Conservation (phyloP, 2,329 filamentous ascomycete genomes). For the Aspergillus sp. region DNA sequence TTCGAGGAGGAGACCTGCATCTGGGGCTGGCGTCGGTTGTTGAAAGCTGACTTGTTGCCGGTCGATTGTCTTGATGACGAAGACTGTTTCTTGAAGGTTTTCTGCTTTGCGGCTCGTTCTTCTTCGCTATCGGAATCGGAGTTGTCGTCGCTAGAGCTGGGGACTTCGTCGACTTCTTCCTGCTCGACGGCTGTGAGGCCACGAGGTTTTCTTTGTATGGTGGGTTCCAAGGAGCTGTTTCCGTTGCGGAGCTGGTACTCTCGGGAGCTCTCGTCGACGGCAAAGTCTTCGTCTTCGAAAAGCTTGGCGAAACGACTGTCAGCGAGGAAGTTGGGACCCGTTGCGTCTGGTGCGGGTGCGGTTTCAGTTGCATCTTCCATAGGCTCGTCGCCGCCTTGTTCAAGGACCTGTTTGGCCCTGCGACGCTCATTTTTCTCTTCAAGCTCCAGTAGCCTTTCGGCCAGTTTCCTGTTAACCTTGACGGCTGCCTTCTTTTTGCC, state of each 20-base stretch:
- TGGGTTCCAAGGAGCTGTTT: slow-evolving; percentile 63
- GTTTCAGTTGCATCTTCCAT: slow-evolving; percentile 33
- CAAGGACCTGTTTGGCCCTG: slow-evolving; percentile 52
- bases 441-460: slow-evolving; percentile 64
- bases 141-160: slow-evolving; percentile 46
- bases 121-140: slow-evolving; percentile 40
- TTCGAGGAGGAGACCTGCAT: slow-evolving; percentile 63
- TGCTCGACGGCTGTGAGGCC: slow-evolving; percentile 67
- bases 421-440: slow-evolving; percentile 61
- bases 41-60: slow-evolving; percentile 54
- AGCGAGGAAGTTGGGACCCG: slow-evolving; percentile 69
- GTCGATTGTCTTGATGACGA: slow-evolving; percentile 43
- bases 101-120: slow-evolving; percentile 31
- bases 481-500: slow-evolving; percentile 86
- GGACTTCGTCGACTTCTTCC: slow-evolving; percentile 60
- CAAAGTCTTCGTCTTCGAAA: slow-evolving; percentile 92
- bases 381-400: slow-evolving; percentile 61
- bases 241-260: slow-evolving; percentile 92
- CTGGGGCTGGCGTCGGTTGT: slow-evolving; percentile 53
- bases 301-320: slow-evolving; percentile 86
- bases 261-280: slow-evolving; percentile 83
- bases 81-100: slow-evolving; percentile 55
- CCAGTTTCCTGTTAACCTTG: slow-evolving; percentile 81
- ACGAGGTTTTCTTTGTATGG: slow-evolving; percentile 41
- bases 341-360: slow-evolving; percentile 26